Evolutionary conservation across 352 stramenopile genomes (phyloP), one percentile per base, ranked within the genome.

Genomic region (Blastocystis sp.): DNA sequence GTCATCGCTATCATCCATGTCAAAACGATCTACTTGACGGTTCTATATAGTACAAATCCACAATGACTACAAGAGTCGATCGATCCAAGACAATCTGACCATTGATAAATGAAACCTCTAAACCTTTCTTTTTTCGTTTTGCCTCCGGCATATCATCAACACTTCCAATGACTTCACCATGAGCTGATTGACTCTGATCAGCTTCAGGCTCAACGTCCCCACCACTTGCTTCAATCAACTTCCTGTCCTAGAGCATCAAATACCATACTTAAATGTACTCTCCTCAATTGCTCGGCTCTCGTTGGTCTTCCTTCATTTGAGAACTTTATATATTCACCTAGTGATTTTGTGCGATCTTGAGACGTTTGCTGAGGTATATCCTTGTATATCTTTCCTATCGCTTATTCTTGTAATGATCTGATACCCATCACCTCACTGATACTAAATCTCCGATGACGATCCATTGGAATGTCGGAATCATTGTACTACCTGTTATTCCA

Each of bases 301-400:
- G 71, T 83, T 14, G 71, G 71, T 49, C 49, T 83, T 67, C 71
- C 71, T 37, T 83, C 71, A 66, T 83, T 83, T 42, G 71, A 52
- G 24, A 83, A 83, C 24, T 54, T 51, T 32, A 83, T 83, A 67
- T 52, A 83, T n/a, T 83, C 71, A 14, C 71, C 71, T 32, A 83
- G 49, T 19, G 71, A 83, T 46, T 83, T 83, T 29, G 29, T 27
- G 29, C 65, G 46, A 29, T 65, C 71, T 21, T 65, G 21, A 11
- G 71, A 65, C 16, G 35, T 27, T 29, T 32, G 46, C 49, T 65
- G 71, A 16, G 46, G 42, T 4, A 59, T 65, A 29, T 65, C 58
- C 51, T 83, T 83, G 71, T 83, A 83, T 35, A 83, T 83, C 71
- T 83, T 83, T n/a, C 71, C 71, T 83, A 83, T 65, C 21, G 5